phyloP scores from a whole-genome alignment of 352 stramenopile species.

The Plasmopara muralis region DNA sequence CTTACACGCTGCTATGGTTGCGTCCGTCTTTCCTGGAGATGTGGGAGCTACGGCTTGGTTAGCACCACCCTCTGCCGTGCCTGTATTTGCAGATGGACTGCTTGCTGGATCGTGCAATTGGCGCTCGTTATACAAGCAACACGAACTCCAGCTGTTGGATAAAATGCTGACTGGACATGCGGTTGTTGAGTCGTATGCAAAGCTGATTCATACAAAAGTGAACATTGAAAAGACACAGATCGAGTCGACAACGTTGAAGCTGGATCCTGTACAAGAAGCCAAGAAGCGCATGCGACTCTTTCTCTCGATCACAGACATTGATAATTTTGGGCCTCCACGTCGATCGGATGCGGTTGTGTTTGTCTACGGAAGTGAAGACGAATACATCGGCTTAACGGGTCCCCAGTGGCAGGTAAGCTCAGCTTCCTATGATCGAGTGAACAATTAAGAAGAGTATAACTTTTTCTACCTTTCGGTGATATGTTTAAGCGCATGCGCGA shows the following conservation, averaged over 20 bases:
- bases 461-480: not conserved
- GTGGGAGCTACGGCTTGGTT: constrained; percentile 65
- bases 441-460: not conserved
- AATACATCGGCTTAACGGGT: constrained; percentile 63
- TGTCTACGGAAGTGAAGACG: constrained; percentile 66
- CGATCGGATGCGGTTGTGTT: constrained; percentile 68
- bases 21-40: constrained; percentile 60
- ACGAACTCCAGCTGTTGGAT: constrained; percentile 60
- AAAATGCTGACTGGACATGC: constrained; percentile 51
- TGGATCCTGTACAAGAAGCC: constrained; percentile 53
- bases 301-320: constrained; percentile 76
- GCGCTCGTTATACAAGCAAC: constrained; percentile 58
- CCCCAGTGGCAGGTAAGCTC: constrained; percentile 48
- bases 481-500: constrained; percentile 35
- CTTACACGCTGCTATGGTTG: constrained; percentile 69
- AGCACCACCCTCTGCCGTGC: constrained; percentile 57
- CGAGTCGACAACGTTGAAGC: constrained; percentile 1
- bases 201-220: not conserved
- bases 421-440: no score
- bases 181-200: constrained; percentile 22
- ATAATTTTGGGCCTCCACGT: constrained; percentile 64
- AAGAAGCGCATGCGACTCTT: constrained; percentile 78
- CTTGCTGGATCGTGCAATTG: constrained; percentile 77
- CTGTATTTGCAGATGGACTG: constrained; percentile 67
- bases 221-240: constrained; percentile 1